These are phyloP conservation scores for Sarocladium strictum DNA, from an alignment of 2,329 filamentous ascomycete genomes.

Conservation along the genomic window DNA sequence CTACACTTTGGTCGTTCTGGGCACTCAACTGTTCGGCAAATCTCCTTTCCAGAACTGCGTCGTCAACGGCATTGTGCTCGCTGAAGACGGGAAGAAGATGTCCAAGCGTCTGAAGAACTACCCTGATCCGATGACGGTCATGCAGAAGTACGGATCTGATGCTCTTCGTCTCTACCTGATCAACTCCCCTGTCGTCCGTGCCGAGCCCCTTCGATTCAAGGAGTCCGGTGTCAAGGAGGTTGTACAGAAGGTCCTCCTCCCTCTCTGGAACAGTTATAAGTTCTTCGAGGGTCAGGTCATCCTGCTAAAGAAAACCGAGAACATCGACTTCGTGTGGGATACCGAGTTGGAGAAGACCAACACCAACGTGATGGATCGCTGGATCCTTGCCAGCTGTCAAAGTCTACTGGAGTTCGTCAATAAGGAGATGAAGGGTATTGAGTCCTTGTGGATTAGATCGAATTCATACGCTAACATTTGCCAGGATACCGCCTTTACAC, in stretches of 20 bases:
- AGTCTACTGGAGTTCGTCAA: slow-evolving; percentile 89
- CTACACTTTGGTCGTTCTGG: slow-evolving; percentile 84
- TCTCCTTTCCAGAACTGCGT: slow-evolving; percentile 92
- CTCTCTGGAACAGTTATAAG: slow-evolving; percentile 94
- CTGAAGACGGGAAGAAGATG: slow-evolving; percentile 98
- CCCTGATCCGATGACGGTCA: slow-evolving; percentile 77
- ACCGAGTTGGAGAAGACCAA: slow-evolving; percentile 69
- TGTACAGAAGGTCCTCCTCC: slow-evolving; percentile 82
- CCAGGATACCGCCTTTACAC: slow-evolving; percentile 75
- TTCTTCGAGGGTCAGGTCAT: slow-evolving; percentile 89
- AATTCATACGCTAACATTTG: neutral
- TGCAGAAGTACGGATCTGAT: slow-evolving; percentile 85
- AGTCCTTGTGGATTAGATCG: too few relatives aligned
- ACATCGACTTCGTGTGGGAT: slow-evolving; percentile 72
- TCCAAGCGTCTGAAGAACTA: slow-evolving; percentile 96
- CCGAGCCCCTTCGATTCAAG: slow-evolving; percentile 86
- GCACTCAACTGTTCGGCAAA: slow-evolving; percentile 77
- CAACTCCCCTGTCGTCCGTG: slow-evolving; percentile 91
- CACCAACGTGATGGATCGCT: slow-evolving; percentile 90
- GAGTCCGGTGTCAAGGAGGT: slow-evolving; percentile 92
- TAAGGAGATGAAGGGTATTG: slow-evolving; percentile 78
- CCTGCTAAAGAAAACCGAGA: slow-evolving; percentile 78
- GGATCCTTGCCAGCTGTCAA: slow-evolving; percentile 91
- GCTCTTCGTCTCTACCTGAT: slow-evolving; percentile 92
- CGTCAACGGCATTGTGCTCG: slow-evolving; percentile 91